These are phyloP conservation scores for Lenwebbia sp. DNA, from an alignment of 345 rosid species.

Conservation along the genomic window DNA sequence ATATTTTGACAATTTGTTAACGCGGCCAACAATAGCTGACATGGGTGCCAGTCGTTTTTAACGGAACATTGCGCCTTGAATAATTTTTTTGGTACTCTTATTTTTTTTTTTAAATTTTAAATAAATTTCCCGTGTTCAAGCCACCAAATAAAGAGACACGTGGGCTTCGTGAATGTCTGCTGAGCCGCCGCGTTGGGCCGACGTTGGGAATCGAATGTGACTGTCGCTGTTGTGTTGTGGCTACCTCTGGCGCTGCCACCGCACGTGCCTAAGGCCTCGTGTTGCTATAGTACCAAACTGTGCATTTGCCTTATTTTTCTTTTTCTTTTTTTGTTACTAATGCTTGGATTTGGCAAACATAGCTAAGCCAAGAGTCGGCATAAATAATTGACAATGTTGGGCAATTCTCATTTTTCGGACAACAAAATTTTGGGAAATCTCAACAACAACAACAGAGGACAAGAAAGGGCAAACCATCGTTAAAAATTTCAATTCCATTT, in stretches of 20 bases:
- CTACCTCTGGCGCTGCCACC: not conserved
- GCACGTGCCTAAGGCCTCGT: not conserved
- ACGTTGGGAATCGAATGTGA: not conserved
- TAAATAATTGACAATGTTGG: no score
- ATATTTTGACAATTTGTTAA: not conserved
- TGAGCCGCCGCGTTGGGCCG: not conserved
- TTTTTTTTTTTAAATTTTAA: no score
- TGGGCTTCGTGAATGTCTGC: not conserved
- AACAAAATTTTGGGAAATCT: not conserved
- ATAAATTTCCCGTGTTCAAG: not conserved
- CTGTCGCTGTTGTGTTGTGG: not conserved
- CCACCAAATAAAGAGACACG: not conserved
- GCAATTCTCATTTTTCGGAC: not conserved
- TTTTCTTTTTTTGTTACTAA: not conserved
- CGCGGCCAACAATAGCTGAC: no score
- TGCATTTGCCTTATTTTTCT: not conserved
- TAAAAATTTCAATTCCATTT: no score
- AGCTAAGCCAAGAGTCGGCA: not conserved
- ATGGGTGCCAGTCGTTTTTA: no score
- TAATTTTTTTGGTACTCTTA: no score
- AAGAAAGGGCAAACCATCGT: not conserved
- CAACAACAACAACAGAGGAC: not conserved
- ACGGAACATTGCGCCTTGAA: no score
- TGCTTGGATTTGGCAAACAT: not conserved
- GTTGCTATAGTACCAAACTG: not conserved